phyloP scores from a whole-genome alignment of 2,329 filamentous ascomycete genomes.

The Aureobasidium sp. region DNA sequence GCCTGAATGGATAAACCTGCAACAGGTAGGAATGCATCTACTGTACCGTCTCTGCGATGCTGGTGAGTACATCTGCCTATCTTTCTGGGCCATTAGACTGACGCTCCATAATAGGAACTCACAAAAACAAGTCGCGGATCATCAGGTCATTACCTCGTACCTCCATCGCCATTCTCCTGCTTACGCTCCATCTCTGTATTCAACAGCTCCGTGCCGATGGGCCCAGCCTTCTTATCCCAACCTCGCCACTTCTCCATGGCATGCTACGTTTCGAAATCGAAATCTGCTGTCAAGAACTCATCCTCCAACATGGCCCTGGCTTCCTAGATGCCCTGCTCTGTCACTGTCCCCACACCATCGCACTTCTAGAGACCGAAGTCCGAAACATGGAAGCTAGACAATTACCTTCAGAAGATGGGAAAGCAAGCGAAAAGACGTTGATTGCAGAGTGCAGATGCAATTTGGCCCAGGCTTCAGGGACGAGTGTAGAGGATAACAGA shows the following conservation, averaged over 20 bases:
- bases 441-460: not conserved
- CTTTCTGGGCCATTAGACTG: not conserved
- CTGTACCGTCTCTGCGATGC: conserved; percentile 28
- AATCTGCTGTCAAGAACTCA: conserved; percentile 28
- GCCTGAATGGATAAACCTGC: conserved; percentile 27
- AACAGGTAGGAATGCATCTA: conserved; percentile 27
- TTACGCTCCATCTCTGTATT: conserved; percentile 27
- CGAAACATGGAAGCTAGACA: conserved; percentile 6
- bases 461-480: not conserved
- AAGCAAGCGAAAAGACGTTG: not conserved
- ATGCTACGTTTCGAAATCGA: conserved; percentile 26
- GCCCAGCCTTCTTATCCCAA: conserved; percentile 23
- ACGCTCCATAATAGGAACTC: conserved; percentile 1
- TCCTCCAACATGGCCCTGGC: conserved; percentile 25
- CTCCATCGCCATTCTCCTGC: conserved; percentile 28
- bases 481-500: not conserved
- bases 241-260: conserved; percentile 5
- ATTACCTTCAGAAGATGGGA: not conserved
- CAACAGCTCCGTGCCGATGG: conserved; percentile 28
- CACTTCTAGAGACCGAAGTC: not conserved
- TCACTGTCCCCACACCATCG: not conserved
- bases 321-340: conserved; percentile 25
- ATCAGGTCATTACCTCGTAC: conserved; percentile 25
- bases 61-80: not conserved
- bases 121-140: conserved; percentile 19